Conservation (phyloP, 768 basidiomycete species). For the Boletus pseudopeckii region DNA sequence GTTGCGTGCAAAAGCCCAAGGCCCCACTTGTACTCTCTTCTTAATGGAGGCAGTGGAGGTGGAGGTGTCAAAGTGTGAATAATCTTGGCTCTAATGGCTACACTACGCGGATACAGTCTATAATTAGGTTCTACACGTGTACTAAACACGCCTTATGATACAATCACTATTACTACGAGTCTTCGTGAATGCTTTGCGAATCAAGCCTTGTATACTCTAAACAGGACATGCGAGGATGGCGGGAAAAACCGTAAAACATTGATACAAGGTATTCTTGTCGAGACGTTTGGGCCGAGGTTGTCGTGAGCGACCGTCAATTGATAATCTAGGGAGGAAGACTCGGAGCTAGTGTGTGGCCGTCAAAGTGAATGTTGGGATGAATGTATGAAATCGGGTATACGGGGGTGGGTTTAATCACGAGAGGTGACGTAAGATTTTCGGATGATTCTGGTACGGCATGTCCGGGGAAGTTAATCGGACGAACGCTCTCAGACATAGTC, state of each 20-base stretch:
- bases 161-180: slow-evolving; percentile 4
- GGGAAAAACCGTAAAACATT: slow-evolving; percentile 7
- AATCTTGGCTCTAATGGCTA: background rate
- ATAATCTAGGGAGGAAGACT: slow-evolving; percentile 2
- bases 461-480: background rate
- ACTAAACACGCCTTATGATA: background rate
- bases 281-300: background rate
- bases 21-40: background rate
- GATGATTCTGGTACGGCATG: slow-evolving; percentile 4
- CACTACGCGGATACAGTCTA: background rate
- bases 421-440: slow-evolving; percentile 14
- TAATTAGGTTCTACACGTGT: background rate
- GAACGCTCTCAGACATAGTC: background rate
- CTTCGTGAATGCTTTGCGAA: background rate
- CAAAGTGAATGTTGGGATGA: slow-evolving; percentile 12
- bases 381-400: slow-evolving; percentile 27
- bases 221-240: slow-evolving; percentile 7
- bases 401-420: slow-evolving; percentile 28
- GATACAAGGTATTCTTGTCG: background rate
- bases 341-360: background rate
- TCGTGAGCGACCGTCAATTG: background rate
- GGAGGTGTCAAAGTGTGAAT: background rate
- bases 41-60: background rate
- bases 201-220: slow-evolving; percentile 1
- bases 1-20: background rate